Percentiles rank a stretch among this genome's conserved stretches.
Evolutionary conservation across 2,329 filamentous ascomycete species (phyloP).

Genomic region (Aureobasidium sp.): DNA sequence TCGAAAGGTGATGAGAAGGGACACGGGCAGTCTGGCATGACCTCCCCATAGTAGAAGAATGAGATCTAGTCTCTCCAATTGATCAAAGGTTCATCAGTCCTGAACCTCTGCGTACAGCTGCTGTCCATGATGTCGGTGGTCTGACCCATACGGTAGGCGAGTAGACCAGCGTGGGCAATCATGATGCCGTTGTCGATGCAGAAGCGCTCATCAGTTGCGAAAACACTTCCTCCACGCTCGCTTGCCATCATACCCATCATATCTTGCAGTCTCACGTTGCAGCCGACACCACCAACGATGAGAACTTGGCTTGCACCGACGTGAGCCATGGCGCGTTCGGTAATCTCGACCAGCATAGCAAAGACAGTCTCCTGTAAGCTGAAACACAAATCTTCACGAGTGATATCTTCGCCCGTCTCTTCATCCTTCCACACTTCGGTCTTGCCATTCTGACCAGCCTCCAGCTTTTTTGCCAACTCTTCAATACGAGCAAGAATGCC

Average conservation of each 20-base stretch:
- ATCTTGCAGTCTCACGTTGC: conserved; percentile 86
- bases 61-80: conserved; percentile 40
- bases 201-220: conserved; percentile 92
- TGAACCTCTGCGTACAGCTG: conserved; percentile 53
- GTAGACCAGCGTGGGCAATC: conserved; percentile 91
- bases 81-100: conserved; percentile 45
- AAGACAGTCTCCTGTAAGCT: conserved; percentile 91
- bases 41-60: not conserved
- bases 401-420: conserved; percentile 55
- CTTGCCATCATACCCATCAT: conserved; percentile 98
- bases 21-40: not conserved
- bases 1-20: not conserved
- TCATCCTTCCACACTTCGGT: conserved; percentile 30
- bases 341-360: conserved; percentile 97
- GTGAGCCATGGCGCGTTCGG: conserved; percentile 96
- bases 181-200: conserved; percentile 99
- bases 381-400: conserved; percentile 82
- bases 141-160: conserved; percentile 78
- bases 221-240: conserved; percentile 83
- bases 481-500: conserved; percentile 84
- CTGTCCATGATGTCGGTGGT: conserved; percentile 70
- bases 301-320: conserved; percentile 86
- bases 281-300: conserved; percentile 92
- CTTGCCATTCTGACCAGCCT: conserved; percentile 24
- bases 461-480: conserved; percentile 65